Percentiles rank a stretch among this genome's conserved stretches.
Evolutionary conservation across 2,329 filamentous ascomycete species (phyloP).

Genomic region (Magnaporthiopsis poae): DNA sequence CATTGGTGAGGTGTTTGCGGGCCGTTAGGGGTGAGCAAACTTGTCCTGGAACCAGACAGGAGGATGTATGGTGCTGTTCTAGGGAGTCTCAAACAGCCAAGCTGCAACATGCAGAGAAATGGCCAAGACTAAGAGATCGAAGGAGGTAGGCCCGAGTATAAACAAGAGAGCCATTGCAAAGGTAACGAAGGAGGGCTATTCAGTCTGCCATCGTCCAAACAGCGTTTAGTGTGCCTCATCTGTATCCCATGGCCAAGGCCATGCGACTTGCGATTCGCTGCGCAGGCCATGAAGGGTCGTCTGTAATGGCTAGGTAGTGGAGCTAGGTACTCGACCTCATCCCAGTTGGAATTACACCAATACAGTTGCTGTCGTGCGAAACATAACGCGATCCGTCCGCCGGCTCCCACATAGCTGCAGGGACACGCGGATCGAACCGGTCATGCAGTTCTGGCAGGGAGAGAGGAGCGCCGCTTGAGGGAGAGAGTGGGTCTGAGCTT

Average conservation of each 20-base stretch:
- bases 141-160: not conserved
- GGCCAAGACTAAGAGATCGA: not conserved
- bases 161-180: not conserved
- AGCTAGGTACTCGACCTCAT: too few relatives aligned
- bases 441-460: not conserved
- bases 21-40: not conserved
- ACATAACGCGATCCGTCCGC: not conserved
- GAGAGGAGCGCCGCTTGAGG: not conserved
- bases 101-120: not conserved
- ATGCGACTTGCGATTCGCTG: not conserved
- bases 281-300: not conserved
- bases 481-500: not conserved
- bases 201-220: not conserved
- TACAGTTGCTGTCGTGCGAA: not conserved
- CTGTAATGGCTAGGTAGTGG: not conserved
- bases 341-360: not conserved
- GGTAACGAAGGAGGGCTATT: not conserved
- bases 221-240: not conserved
- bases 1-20: not conserved
- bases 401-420: not conserved
- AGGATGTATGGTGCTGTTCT: not conserved
- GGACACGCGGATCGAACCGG: not conserved
- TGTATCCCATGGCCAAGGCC: not conserved
- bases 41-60: not conserved
- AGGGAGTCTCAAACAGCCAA: too few relatives aligned